Conservation (phyloP, 2,329 filamentous ascomycete genomes). For the Colletotrichum salicis region DNA sequence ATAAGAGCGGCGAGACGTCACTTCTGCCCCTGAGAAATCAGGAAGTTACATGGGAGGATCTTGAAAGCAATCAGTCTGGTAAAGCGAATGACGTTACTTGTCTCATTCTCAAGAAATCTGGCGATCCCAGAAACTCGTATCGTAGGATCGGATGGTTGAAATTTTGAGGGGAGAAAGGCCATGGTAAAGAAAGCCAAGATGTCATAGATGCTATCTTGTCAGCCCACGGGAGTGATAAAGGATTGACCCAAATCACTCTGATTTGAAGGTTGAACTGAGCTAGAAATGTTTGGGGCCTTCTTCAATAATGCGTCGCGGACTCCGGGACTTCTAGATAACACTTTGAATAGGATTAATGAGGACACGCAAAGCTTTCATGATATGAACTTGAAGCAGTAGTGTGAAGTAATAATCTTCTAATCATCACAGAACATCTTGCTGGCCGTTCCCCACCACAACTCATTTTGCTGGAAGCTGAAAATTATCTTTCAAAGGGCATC, state of each 20-base stretch:
- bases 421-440: too few species aligned
- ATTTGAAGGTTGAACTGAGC: background rate
- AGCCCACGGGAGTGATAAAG: background rate
- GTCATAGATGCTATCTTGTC: background rate
- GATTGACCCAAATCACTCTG: background rate
- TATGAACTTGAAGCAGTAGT: too few species aligned
- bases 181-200: background rate
- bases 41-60: background rate
- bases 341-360: too few species aligned
- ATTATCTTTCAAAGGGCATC: too few species aligned
- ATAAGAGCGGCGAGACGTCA: background rate
- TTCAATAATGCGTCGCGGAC: background rate
- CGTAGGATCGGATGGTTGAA: background rate
- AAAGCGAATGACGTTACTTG: background rate
- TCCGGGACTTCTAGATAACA: too few species aligned
- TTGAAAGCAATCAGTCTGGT: background rate
- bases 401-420: too few species aligned
- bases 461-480: too few species aligned
- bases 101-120: background rate
- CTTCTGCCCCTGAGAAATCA: background rate
- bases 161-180: rapidly evolving
- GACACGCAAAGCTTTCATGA: too few species aligned
- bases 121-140: rapidly evolving
- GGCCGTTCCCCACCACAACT: too few species aligned
- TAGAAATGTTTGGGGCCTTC: background rate